Percentiles rank a stretch among this genome's conserved stretches.
Conservation (phyloP, 805 yeast species). For the Saturnispora galanensis region DNA sequence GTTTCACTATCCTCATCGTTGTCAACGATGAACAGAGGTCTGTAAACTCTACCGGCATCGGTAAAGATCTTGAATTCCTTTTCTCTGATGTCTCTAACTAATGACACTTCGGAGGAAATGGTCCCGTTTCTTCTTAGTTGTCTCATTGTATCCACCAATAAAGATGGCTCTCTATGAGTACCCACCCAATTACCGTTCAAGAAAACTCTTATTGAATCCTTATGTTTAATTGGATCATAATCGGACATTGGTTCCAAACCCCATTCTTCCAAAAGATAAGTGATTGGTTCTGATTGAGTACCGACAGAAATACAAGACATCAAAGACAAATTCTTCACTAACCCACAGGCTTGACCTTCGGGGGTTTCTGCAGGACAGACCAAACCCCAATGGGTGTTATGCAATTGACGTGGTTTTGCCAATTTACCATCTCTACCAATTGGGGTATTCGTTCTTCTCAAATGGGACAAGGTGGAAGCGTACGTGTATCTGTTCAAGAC, state of each 20-base stretch:
- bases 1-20: conserved; percentile 64
- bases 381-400: conserved; percentile 99
- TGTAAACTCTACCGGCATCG: conserved; percentile 96
- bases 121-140: conserved; percentile 91
- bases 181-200: conserved; percentile 99
- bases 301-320: conserved; percentile 99
- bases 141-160: conserved; percentile 82
- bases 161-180: conserved; percentile 93
- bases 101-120: conserved; percentile 90
- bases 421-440: conserved; percentile 98
- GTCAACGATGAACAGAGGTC: conserved; percentile 90
- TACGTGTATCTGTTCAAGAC: conserved; percentile 96
- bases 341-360: conserved; percentile 99
- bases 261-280: conserved; percentile 93
- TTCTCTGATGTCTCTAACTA: conserved; percentile 94
- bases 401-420: conserved; percentile 98
- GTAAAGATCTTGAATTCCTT: conserved; percentile 93
- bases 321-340: conserved; percentile 89
- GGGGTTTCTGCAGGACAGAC: conserved; percentile 99
- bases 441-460: conserved; percentile 98
- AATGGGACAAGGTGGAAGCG: conserved; percentile 96
- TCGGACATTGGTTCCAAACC: conserved; percentile 98
- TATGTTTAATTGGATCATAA: conserved; percentile 84
- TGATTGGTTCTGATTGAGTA: conserved; percentile 90
- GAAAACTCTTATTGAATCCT: conserved; percentile 87